Evolutionary conservation across 2,329 filamentous ascomycete species (phyloP), one percentile per base, ranked within the genome.

Genomic region (Fulvia fulva): DNA sequence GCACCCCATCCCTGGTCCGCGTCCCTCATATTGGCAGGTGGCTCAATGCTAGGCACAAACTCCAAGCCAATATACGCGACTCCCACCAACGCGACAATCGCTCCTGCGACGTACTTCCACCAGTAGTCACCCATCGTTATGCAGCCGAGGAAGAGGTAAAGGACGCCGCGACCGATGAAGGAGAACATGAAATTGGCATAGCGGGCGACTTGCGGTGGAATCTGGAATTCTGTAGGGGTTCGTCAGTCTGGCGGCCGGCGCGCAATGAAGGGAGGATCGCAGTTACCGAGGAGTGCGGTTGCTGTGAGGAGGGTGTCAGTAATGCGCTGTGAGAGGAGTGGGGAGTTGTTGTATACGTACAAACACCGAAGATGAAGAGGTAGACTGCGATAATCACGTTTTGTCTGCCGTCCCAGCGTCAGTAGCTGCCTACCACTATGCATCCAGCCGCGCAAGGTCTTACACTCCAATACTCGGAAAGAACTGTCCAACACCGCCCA

Each of bases 101-200:
- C 83, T 65, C 91, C 94, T 23, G 90, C 85, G 57, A 96, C 85
- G 72, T 87, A 86, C 71, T 86, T 87, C 68, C 89, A 80, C 70
- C 85, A 79, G 63, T 80, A 71, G 64, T 81, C 76, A 67, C 90
- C 86, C 57, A 97, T 83, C 58, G 96, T 83, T 68, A 97, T 88
- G 67, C 85, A 89, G 66, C 93, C 94, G 70, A 96, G 81, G 77
- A 99, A 97, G 77, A 97, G 84, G 83, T 99, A 99, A 81, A 99
- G 97, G 74, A 91, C 82, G 77, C 94, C 94, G 73, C 94, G 91
- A 62, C 94, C 94, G 67, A 97, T 79, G 82, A 99, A 97, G 58
- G 90, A 96, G 81, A 97, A 97, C 77, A 97, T 87, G 81, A 99
- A 99, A 11, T 91, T 96, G 55, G 91, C 93, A 80, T 97, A 96